Conservation (phyloP, 257 asterid genomes). For the Osmanthus fragrans region DNA sequence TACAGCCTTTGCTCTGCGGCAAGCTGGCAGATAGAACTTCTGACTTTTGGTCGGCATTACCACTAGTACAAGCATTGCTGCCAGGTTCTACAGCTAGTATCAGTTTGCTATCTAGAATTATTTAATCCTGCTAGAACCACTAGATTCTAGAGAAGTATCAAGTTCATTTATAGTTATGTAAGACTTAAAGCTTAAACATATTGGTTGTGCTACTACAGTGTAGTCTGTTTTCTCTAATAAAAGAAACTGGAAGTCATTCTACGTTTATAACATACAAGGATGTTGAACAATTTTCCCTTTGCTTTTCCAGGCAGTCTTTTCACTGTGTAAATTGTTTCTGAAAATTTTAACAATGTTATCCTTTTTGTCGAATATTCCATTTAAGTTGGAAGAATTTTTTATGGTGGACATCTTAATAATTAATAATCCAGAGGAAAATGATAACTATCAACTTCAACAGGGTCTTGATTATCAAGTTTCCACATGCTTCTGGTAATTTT, state of each 20-base stretch:
- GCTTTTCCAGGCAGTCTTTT: background rate
- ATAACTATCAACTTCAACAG: background rate
- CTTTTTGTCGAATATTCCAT: background rate
- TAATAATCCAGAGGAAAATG: background rate
- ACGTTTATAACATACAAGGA: background rate
- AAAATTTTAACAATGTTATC: background rate
- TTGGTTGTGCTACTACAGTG: background rate
- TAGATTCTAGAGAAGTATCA: constrained; percentile 3
- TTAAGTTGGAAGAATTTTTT: background rate
- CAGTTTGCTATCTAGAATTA: constrained; percentile 23
- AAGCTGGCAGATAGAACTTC: constrained; percentile 78
- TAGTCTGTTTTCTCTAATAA: background rate
- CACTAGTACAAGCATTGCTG: constrained; percentile 88
- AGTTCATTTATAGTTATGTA: constrained; percentile 13
- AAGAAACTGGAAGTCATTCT: background rate
- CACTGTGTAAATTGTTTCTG: background rate
- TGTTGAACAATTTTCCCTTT: background rate
- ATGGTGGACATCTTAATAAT: background rate
- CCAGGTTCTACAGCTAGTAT: constrained; percentile 63
- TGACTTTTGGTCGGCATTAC: constrained; percentile 81
- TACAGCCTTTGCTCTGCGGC: constrained; percentile 82
- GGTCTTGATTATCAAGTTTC: constrained; percentile 6
- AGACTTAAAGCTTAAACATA: background rate
- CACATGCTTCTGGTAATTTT: background rate
- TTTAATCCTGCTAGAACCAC: constrained; percentile 7